phyloP scores from a whole-genome alignment of 2,329 filamentous ascomycete species.

The Alternaria atra region DNA sequence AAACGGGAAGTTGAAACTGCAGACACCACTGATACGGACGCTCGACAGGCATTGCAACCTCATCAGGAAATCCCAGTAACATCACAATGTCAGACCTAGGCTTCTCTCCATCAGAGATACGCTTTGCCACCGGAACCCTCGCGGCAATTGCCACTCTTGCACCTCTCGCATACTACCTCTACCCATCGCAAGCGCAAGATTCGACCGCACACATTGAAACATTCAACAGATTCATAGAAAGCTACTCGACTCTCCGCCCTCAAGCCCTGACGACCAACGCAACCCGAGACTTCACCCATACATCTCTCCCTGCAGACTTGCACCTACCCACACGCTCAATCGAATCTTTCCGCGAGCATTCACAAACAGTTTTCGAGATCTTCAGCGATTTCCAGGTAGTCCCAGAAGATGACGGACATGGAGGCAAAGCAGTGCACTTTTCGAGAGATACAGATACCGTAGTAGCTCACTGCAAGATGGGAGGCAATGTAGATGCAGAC shows the following conservation, averaged over 20 bases:
- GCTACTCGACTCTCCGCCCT: slow-evolving; percentile 54
- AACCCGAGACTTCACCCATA: slow-evolving; percentile 52
- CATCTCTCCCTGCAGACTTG: slow-evolving; percentile 53
- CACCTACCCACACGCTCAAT: slow-evolving; percentile 50
- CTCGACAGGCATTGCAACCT: not conserved
- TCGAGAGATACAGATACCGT: slow-evolving; percentile 43
- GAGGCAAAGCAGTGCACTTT: slow-evolving; percentile 33
- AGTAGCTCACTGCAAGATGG: slow-evolving; percentile 47
- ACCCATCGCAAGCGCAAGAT: slow-evolving; percentile 20
- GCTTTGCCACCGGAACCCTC: slow-evolving; percentile 30
- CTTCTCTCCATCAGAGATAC: slow-evolving; percentile 27
- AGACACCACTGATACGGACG: not conserved
- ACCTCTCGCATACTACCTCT: slow-evolving; percentile 28
- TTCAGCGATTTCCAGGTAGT: slow-evolving; percentile 55
- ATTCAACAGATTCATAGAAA: slow-evolving; percentile 46
- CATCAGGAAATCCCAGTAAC: not conserved
- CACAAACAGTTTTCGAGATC: slow-evolving; percentile 53
- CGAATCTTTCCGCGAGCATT: slow-evolving; percentile 52
- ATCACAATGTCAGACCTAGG: slow-evolving; percentile 25
- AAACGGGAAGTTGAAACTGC: not conserved
- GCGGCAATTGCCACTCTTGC: slow-evolving; percentile 24
- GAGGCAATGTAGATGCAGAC: slow-evolving; percentile 29
- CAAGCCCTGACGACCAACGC: slow-evolving; percentile 50
- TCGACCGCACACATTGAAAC: slow-evolving; percentile 36
- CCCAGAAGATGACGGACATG: slow-evolving; percentile 48